phyloP scores from a whole-genome alignment of 2,329 filamentous ascomycete species.

The Pseudofabraea citricarpa region DNA sequence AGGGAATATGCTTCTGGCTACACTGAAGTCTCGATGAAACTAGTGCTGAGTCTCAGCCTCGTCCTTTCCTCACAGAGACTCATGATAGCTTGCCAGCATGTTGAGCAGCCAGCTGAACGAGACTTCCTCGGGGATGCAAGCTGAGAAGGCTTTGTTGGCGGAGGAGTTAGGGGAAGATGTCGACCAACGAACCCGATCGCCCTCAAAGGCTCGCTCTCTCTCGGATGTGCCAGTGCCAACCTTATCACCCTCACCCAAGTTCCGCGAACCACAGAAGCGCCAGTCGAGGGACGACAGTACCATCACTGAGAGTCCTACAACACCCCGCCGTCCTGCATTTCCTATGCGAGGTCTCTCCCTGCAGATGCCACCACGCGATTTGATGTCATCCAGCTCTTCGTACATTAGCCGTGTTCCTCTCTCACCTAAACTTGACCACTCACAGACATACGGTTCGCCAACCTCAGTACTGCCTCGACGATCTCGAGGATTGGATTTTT shows the following conservation, averaged over 20 bases:
- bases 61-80: too few species aligned
- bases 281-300: slow-evolving; percentile 29
- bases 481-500: slow-evolving; percentile 89
- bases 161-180: not conserved
- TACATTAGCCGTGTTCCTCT: slow-evolving; percentile 60
- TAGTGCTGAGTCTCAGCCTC: too few species aligned
- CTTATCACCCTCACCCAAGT: slow-evolving; percentile 28
- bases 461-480: slow-evolving; percentile 83
- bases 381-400: slow-evolving; percentile 34
- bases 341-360: slow-evolving; percentile 61
- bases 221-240: slow-evolving; percentile 25
- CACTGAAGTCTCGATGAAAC: too few species aligned
- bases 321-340: slow-evolving; percentile 65
- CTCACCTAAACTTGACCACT: slow-evolving; percentile 81
- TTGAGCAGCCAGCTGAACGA: slow-evolving; percentile 2
- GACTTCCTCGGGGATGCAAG: too few species aligned
- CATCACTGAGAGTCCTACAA: slow-evolving; percentile 48
- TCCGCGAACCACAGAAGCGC: slow-evolving; percentile 25
- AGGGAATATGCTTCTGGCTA: too few species aligned
- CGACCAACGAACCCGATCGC: slow-evolving; percentile 15
- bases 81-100: too few species aligned
- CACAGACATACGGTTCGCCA: slow-evolving; percentile 80
- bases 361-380: slow-evolving; percentile 58
- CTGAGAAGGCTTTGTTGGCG: not conserved
- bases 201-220: slow-evolving; percentile 26